Evolutionary conservation across 164 flowering plant genomes (phyloP).

Genomic region (Hamamelis virginiana): DNA sequence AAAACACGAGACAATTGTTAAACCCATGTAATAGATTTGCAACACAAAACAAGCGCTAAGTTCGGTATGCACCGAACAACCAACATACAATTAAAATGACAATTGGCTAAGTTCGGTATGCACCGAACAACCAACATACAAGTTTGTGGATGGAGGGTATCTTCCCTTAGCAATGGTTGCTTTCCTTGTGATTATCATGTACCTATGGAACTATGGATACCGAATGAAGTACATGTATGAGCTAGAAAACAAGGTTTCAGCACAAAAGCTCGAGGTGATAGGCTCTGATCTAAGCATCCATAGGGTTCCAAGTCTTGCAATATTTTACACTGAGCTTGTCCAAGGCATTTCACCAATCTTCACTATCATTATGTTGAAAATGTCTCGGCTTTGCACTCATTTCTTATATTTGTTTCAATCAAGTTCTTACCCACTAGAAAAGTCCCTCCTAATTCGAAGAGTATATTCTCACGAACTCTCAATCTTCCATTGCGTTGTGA

Average conservation of each 20-base stretch:
- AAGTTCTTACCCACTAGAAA: conserved; percentile 25
- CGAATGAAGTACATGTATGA: conserved; percentile 25
- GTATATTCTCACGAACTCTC: conserved; percentile 1
- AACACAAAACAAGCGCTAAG: too few species aligned
- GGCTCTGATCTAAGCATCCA: not conserved
- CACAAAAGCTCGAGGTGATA: conserved; percentile 9
- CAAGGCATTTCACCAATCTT: conserved; percentile 38
- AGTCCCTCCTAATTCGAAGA: conserved; percentile 22
- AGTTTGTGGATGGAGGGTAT: conserved; percentile 27
- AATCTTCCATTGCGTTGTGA: conserved; percentile 27
- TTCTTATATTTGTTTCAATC: conserved; percentile 27
- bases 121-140: too few species aligned
- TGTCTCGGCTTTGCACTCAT: conserved; percentile 24
- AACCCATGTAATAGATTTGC: too few species aligned
- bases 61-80: too few species aligned
- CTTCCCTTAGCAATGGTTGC: conserved; percentile 26
- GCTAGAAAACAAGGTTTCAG: conserved; percentile 21
- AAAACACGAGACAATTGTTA: too few species aligned
- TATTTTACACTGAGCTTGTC: conserved; percentile 34
- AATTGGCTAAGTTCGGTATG: too few species aligned
- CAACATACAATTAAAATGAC: too few species aligned
- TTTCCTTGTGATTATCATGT: conserved; percentile 23
- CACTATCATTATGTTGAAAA: conserved; percentile 22
- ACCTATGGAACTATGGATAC: conserved; percentile 27
- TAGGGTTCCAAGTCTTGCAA: conserved; percentile 25